A percentile compares a stretch with the other conserved stretches of the same genome.
These are phyloP conservation scores for Pseudohyphozyma bogoriensis DNA, from an alignment of 768 basidiomycete species.

Conservation along the genomic window DNA sequence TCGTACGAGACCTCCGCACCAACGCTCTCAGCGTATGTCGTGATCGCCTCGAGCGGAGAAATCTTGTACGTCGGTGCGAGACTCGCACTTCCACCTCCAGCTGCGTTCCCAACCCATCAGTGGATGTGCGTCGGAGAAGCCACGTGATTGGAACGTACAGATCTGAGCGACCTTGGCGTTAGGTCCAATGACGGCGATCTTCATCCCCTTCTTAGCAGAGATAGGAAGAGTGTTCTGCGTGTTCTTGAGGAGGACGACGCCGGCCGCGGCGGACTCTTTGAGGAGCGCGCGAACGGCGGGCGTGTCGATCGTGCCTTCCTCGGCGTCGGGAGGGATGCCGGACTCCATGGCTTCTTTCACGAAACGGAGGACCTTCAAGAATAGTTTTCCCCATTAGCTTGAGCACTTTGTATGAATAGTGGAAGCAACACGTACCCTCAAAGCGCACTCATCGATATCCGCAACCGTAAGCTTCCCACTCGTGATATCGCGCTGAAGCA, in stretches of 20 bases:
- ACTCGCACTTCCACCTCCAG: constrained; percentile 40
- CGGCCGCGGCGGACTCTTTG: constrained; percentile 40
- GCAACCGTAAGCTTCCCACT: constrained; percentile 34
- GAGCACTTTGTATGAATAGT: too few species aligned
- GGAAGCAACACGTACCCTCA: constrained; percentile 40
- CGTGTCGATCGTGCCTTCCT: constrained; percentile 41
- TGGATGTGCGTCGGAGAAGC: too few species aligned
- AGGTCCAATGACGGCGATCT: constrained; percentile 33
- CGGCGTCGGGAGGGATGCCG: constrained; percentile 49
- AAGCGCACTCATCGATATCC: constrained; percentile 48
- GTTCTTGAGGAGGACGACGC: constrained; percentile 48
- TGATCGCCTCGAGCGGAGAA: constrained; percentile 38
- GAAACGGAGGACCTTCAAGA: constrained; percentile 49
- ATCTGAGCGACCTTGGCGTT: constrained; percentile 36
- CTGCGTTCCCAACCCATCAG: too few species aligned
- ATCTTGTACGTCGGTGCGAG: constrained; percentile 37
- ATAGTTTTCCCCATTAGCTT: too few species aligned
- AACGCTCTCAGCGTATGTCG: constrained; percentile 31
- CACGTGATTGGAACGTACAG: too few species aligned
- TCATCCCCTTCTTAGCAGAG: constrained; percentile 25
- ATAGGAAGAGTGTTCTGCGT: constrained; percentile 36
- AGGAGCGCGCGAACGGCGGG: constrained; percentile 42
- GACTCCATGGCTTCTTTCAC: constrained; percentile 46
- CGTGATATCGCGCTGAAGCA: constrained; percentile 27
- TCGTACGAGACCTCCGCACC: constrained; percentile 17